Base-by-base conservation (phyloP, 441 rosid genomes). In the Macaranga tanarius region DNA sequence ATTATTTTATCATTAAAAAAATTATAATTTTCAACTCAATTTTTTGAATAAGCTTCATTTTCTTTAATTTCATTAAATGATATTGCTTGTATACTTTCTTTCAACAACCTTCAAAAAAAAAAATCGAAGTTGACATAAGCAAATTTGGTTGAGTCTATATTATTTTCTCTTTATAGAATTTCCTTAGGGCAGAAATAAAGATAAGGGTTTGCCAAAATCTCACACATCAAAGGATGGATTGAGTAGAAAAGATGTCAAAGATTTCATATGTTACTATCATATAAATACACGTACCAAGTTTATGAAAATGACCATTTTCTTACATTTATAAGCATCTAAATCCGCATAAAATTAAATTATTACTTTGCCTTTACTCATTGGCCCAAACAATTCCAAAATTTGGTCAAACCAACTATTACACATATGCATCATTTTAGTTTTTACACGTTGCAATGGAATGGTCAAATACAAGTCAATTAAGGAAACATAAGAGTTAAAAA, bases 391-490 rank as follows among this genome's bases (percentile, higher is more conserved):
- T 16, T 75, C 82, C 82, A 66, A 70, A 61, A 15, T 10, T 31
- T 3, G n/a, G 70, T 75, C 76, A 67, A 28, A 71, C 3, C 0
- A 67, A 70, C 66, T 28, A 62, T 62, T 44, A 8, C 7, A 40
- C 7, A 40, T 26, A 31, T 11, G 19, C 56, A 42, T 56, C 13
- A 51, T 40, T 54, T 16, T 11, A 17, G n/a, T 26, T 23, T 25
- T 22, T 10, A 51, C 72, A 74, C 72, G 68, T 74, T 67, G 66
- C 65, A 31, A 47, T 65, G 10, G 58, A 67, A 25, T 67, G 61
- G 77, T 74, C 77, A 50, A 67, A 59, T 67, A 4, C 66, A 48
- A 67, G 72, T 60, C 77, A 74, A 56, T 60, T 22, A 67, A 50
- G 72, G 65, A 74, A 74, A 31, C 26, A 19, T 48, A 2, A 7